Evolutionary conservation across 129 eudicot species (phyloP).

Genomic region (Helichrysum umbraculigerum): DNA sequence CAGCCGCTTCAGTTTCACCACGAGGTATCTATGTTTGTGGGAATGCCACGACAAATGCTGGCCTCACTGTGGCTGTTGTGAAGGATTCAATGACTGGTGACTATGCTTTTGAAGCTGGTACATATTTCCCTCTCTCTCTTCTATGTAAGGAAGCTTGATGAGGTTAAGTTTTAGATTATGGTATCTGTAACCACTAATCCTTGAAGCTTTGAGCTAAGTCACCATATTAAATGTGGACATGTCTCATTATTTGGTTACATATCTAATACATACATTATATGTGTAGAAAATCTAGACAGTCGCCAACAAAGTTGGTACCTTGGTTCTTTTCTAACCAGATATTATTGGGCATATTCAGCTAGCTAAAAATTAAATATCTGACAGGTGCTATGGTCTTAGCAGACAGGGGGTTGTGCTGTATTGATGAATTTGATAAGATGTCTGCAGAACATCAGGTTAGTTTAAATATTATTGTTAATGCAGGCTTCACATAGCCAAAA

Average conservation of each 20-base stretch:
- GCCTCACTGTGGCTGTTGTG: conserved; percentile 96
- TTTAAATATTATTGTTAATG: conserved; percentile 6
- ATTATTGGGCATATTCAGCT: too few species aligned
- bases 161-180: too few species aligned
- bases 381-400: conserved; percentile 99
- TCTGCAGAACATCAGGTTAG: conserved; percentile 94
- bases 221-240: too few species aligned
- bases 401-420: conserved; percentile 94
- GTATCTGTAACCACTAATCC: too few species aligned
- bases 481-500: conserved; percentile 3
- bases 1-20: conserved; percentile 96
- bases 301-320: not conserved
- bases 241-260: too few species aligned
- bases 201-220: too few species aligned
- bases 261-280: too few species aligned
- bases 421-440: conserved; percentile 97
- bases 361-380: not conserved
- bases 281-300: too few species aligned
- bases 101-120: conserved; percentile 99
- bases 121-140: conserved; percentile 14
- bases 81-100: conserved; percentile 93
- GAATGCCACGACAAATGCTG: conserved; percentile 96
- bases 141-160: too few species aligned
- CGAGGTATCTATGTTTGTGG: conserved; percentile 98
- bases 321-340: not conserved